A percentile compares a stretch with the other conserved stretches of the same genome.
phyloP scores from a whole-genome alignment of 768 basidiomycete species.

The Leucocoprinus sp. region DNA sequence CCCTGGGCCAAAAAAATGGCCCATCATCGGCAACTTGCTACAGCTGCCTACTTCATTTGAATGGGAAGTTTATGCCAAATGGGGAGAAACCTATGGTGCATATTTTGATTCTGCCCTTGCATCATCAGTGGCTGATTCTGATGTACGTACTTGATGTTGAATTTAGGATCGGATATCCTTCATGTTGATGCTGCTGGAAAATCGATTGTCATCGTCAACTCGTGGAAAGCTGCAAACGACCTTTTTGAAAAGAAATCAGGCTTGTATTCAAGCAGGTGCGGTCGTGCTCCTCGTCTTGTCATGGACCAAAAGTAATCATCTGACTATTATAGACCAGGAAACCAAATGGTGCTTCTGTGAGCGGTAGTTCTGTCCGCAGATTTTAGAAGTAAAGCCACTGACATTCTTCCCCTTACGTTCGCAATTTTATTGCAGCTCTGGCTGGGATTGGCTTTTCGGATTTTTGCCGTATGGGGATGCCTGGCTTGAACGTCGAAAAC shows the following conservation, averaged over 20 bases:
- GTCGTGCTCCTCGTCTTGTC: background rate
- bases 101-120: background rate
- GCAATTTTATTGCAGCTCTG: conserved; percentile 4
- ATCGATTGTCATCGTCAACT: conserved; percentile 23
- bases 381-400: background rate
- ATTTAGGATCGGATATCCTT: conserved; percentile 19
- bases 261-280: conserved; percentile 27
- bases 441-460: conserved; percentile 15
- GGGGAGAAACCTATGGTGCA: conserved; percentile 31
- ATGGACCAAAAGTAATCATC: background rate
- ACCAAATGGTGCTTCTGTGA: conserved; percentile 11
- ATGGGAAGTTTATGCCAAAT: conserved; percentile 28
- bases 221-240: conserved; percentile 25
- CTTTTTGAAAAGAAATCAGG: conserved; percentile 31
- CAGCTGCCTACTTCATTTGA: conserved; percentile 30
- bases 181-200: conserved; percentile 17
- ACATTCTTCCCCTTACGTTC: background rate
- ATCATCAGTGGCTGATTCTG: background rate
- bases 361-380: background rate
- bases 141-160: background rate
- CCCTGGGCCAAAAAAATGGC: conserved; percentile 32
- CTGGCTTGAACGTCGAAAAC: conserved; percentile 14
- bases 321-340: background rate
- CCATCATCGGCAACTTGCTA: conserved; percentile 32
- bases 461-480: conserved; percentile 16